A percentile compares a stretch with the other conserved stretches of the same genome.
phyloP scores from a whole-genome alignment of 202 grass and related monocot species.

The Elaeis oleifera region DNA sequence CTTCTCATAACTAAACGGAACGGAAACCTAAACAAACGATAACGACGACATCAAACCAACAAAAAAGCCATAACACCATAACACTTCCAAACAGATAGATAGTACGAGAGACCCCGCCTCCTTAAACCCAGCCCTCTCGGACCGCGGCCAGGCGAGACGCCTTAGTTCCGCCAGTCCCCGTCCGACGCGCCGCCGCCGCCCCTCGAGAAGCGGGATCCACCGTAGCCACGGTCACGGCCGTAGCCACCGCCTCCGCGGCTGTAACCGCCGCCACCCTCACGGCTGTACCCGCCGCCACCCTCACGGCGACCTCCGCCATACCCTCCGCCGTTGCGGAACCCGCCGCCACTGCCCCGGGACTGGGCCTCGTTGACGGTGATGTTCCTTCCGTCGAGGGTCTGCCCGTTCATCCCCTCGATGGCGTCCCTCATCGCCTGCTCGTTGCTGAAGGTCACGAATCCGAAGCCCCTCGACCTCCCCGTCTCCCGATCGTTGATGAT shows the following conservation, averaged over 20 bases:
- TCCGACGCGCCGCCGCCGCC: slow-evolving; percentile 38
- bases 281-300: slow-evolving; percentile 15
- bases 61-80: no score
- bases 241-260: slow-evolving; percentile 1
- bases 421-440: slow-evolving; percentile 73
- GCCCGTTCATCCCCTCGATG: slow-evolving; percentile 86
- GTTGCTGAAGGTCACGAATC: slow-evolving; percentile 71
- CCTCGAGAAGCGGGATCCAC: background rate
- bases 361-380: slow-evolving; percentile 99
- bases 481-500: slow-evolving; percentile 93
- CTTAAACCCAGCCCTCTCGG: no score
- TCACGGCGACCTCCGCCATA: slow-evolving; percentile 5
- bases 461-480: slow-evolving; percentile 74
- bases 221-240: background rate
- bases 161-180: slow-evolving; percentile 60
- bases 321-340: slow-evolving; percentile 8
- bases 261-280: slow-evolving; percentile 11
- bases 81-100: no score
- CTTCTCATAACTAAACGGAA: no score
- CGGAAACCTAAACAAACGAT: no score
- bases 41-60: no score
- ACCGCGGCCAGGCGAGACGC: background rate
- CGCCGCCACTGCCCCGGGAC: slow-evolving; percentile 41
- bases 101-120: no score
- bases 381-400: slow-evolving; percentile 70